phyloP scores from a whole-genome alignment of 176 grass and related monocot species.

The Miscanthus lutarioriparius region DNA sequence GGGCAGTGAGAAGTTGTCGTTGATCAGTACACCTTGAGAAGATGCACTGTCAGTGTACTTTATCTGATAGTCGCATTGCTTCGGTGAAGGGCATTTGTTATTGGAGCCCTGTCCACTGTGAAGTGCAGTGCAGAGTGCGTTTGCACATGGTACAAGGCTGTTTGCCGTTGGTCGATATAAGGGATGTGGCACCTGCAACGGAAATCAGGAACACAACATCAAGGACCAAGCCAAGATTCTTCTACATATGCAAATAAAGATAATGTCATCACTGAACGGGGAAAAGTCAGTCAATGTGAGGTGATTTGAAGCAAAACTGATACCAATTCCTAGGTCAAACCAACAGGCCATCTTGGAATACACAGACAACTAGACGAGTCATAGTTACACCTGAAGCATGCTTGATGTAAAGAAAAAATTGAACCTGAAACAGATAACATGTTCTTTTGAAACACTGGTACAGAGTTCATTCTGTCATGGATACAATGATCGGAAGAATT shows the following conservation, averaged over 20 bases:
- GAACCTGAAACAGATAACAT: not conserved
- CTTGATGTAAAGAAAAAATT: not conserved
- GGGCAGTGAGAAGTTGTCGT: constrained; percentile 52
- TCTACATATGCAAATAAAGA: not conserved
- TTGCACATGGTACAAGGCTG: constrained; percentile 57
- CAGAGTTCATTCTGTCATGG: not conserved
- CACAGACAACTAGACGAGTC: not conserved
- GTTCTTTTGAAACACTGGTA: not conserved
- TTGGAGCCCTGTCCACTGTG: constrained; percentile 1
- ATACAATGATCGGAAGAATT: not conserved
- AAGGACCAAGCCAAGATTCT: not conserved
- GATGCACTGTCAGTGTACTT: constrained; percentile 69
- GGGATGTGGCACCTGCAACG: constrained; percentile 69
- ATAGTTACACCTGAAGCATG: not conserved
- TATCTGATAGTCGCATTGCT: constrained; percentile 79
- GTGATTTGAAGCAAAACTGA: not conserved
- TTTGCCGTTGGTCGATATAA: constrained; percentile 54
- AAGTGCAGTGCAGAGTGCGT: constrained; percentile 67
- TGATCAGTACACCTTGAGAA: constrained; percentile 76
- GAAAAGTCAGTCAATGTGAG: not conserved
- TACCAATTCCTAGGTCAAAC: not conserved
- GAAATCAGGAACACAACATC: constrained; percentile 29
- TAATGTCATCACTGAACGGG: not conserved
- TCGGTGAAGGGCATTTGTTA: constrained; percentile 48
- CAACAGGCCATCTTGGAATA: not conserved